phyloP scores from a whole-genome alignment of 352 stramenopile genomes.

The Phytophthora pluvialis region DNA sequence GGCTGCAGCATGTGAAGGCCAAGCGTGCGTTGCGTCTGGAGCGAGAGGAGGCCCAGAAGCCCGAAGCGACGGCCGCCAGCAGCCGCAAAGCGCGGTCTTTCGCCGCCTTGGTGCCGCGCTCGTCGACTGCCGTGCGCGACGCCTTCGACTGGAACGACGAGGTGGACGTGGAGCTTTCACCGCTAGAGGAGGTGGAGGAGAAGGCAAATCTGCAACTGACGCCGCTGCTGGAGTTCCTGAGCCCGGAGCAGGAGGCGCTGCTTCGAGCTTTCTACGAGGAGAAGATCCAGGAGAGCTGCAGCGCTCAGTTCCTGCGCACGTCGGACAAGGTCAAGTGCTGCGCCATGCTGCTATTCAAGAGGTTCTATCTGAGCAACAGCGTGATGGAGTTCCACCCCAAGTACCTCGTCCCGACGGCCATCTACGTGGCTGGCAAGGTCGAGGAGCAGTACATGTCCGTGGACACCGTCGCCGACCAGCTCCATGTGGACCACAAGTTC shows the following conservation, averaged over 20 bases:
- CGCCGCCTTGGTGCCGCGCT: slow-evolving; percentile 70
- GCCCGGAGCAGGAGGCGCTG: slow-evolving; percentile 63
- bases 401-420: slow-evolving; percentile 82
- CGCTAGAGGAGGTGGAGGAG: slow-evolving; percentile 56
- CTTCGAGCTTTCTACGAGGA: slow-evolving; percentile 80
- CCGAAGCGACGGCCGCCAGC: slow-evolving; percentile 19
- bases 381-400: slow-evolving; percentile 92
- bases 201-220: slow-evolving; percentile 56
- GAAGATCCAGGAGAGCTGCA: slow-evolving; percentile 88
- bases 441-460: slow-evolving; percentile 92
- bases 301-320: slow-evolving; percentile 78
- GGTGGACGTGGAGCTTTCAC: slow-evolving; percentile 51
- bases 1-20: slow-evolving; percentile 72
- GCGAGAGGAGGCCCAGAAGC: slow-evolving; percentile 52
- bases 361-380: slow-evolving; percentile 90
- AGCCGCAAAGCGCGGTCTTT: slow-evolving; percentile 81
- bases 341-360: slow-evolving; percentile 87
- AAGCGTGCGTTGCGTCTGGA: slow-evolving; percentile 67
- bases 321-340: slow-evolving; percentile 90
- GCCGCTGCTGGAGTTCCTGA: slow-evolving; percentile 66
- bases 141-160: slow-evolving; percentile 82
- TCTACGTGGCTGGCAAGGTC: slow-evolving; percentile 90
- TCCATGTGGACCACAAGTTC: slow-evolving; percentile 86
- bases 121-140: slow-evolving; percentile 66
- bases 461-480: slow-evolving; percentile 82